Evolutionary conservation across 2,329 filamentous ascomycete species (phyloP), one percentile per base, ranked within the genome.

Genomic region (Neofusicoccum sp.): DNA sequence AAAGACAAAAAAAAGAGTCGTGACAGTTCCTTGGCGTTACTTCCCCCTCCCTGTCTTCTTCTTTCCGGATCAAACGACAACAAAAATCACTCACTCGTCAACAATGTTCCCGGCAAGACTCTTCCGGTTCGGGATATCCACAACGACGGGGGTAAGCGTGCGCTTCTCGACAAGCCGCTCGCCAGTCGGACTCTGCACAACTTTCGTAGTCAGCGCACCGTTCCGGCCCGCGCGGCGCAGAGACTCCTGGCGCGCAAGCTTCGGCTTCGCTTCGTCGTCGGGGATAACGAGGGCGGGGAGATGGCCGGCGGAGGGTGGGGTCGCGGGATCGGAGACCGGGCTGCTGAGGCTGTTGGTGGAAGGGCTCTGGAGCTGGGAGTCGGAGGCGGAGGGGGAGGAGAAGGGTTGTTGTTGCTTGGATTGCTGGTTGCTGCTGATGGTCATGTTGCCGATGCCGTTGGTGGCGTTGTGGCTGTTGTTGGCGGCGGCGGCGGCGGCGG

Each of bases 101-200:
- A 62, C 60, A 44, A 62, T 52, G n/a, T 62, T 45, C 31, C 60
- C 60, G 12, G 34, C 39, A 4, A 45, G 39, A n/a, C 60, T 62
- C 49, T 56, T 62, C 28, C 60, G 60, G 39, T 54, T 56, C 9
- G 49, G 48, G 14, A 62, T 56, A 47, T 62, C 60, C 7, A 62
- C 60, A 14, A 62, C 33, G 4, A 56, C 49, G 2, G 60, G 60
- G 4, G 60, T 56, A 11, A 62, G 48, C 22, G 48, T 56, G 33
- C 60, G 60, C 22, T 28, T 52, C 60, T 62, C 39, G 14, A 62
- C 60, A 3, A 62, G 49, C 16, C 60, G 48, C 49, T 62, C 60
- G 33, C 60, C 60, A 22, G 49, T 56, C 9, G 60, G 60, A 9
- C 60, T 62, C 22, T 56, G 41, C 4, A 48, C 41, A 44, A 54